Evolutionary conservation across 768 basidiomycete genomes (phyloP).

Genomic region (Hydnum rufescens): DNA sequence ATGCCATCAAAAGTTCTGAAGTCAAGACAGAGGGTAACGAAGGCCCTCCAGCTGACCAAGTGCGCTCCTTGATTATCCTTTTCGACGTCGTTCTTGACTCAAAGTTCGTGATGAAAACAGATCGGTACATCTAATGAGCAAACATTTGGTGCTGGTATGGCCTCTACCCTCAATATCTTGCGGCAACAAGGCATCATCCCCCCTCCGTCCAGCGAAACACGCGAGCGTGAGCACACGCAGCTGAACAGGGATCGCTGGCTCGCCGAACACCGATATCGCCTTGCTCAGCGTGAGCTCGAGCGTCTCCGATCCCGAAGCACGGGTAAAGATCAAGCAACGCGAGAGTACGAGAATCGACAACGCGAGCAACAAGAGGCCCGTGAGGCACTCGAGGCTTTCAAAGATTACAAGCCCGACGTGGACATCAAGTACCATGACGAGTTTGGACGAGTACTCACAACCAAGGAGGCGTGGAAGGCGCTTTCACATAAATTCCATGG

Average conservation of each 20-base stretch:
- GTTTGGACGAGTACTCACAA: conserved; percentile 68
- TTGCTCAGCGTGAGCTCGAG: conserved; percentile 67
- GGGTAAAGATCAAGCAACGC: conserved; percentile 69
- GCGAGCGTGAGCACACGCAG: conserved; percentile 65
- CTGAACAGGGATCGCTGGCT: conserved; percentile 79
- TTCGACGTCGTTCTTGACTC: background rate
- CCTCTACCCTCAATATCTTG: conserved; percentile 71
- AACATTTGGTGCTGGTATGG: conserved; percentile 67
- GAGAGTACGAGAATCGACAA: conserved; percentile 84
- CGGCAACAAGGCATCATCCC: conserved; percentile 82
- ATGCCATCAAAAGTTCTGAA: conserved; percentile 32
- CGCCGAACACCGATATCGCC: conserved; percentile 56
- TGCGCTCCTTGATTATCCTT: conserved; percentile 5
- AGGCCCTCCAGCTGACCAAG: conserved; percentile 18
- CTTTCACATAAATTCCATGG: conserved; percentile 97
- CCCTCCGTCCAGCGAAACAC: conserved; percentile 36
- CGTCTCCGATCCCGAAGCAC: conserved; percentile 56
- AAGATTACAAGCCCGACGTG: conserved; percentile 90
- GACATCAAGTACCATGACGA: conserved; percentile 96
- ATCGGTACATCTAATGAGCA: conserved; percentile 59
- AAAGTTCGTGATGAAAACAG: conserved; percentile 10
- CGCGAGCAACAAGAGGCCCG: conserved; percentile 85
- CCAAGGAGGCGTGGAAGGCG: conserved; percentile 98
- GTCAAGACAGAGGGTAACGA: conserved; percentile 22
- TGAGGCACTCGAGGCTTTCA: conserved; percentile 62